Percentiles rank a stretch among this genome's conserved stretches.
phyloP scores from a whole-genome alignment of 768 basidiomycete genomes.

The Naematelia encephala region DNA sequence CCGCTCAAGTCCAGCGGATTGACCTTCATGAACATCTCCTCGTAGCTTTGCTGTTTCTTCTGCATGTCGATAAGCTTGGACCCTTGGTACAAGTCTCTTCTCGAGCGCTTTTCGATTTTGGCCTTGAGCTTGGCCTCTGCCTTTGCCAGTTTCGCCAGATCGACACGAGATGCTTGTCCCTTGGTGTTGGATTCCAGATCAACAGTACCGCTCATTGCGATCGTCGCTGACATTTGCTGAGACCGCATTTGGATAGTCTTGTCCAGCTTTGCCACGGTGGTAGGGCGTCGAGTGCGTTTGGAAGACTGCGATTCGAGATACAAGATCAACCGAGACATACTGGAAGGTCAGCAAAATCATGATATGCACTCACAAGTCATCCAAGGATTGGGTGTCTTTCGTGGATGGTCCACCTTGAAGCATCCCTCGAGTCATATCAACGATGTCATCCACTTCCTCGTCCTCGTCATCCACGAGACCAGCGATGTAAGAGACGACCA shows the following conservation, averaged over 20 bases:
- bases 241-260: conserved; percentile 51
- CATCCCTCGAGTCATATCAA: conserved; percentile 51
- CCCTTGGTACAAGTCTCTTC: conserved; percentile 88
- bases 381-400: conserved; percentile 30
- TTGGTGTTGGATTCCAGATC: conserved; percentile 51
- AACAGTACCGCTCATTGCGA: conserved; percentile 50
- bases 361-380: conserved; percentile 47
- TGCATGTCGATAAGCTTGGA: conserved; percentile 90
- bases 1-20: conserved; percentile 81
- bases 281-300: conserved; percentile 31
- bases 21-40: conserved; percentile 99
- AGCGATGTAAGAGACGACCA: conserved; percentile 51
- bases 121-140: conserved; percentile 98
- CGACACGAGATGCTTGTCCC: conserved; percentile 51
- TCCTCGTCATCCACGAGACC: conserved; percentile 52
- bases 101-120: conserved; percentile 94
- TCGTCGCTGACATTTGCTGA: conserved; percentile 47
- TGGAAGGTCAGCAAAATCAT: conserved; percentile 13
- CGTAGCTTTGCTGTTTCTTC: conserved; percentile 95
- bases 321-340: conserved; percentile 43
- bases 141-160: conserved; percentile 59
- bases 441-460: conserved; percentile 51
- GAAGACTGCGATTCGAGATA: conserved; percentile 48
- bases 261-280: conserved; percentile 42
- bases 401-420: conserved; percentile 36